phyloP scores from a whole-genome alignment of 192 early-diverging fungal genomes.

The Neocallimastix lanati region DNA sequence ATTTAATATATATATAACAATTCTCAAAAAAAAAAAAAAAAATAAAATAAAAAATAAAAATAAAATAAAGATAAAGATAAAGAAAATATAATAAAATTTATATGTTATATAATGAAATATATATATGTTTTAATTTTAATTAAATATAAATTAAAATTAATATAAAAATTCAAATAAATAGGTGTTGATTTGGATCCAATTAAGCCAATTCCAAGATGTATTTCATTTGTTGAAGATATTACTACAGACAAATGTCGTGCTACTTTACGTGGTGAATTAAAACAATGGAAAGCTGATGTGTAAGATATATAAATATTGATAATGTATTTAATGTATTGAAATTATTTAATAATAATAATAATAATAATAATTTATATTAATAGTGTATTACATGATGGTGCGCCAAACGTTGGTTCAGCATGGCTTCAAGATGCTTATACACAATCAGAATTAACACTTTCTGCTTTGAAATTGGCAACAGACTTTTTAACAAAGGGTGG shows the following conservation, averaged over 20 bases:
- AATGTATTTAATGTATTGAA: too few relatives aligned
- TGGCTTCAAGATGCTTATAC: slow-evolving; percentile 95
- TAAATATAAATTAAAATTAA: not conserved
- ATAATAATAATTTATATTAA: too few relatives aligned
- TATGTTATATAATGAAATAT: too few relatives aligned
- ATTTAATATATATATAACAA: too few relatives aligned
- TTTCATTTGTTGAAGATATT: slow-evolving; percentile 93
- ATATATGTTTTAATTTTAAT: too few relatives aligned
- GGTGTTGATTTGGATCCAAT: slow-evolving; percentile 87
- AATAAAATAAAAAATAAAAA: too few relatives aligned
- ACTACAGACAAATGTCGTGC: slow-evolving; percentile 81
- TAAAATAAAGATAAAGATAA: too few relatives aligned
- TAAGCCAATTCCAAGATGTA: slow-evolving; percentile 86
- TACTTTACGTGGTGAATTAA: slow-evolving; percentile 70
- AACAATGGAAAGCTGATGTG: slow-evolving; percentile 98
- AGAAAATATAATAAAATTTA: too few relatives aligned
- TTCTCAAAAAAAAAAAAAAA: too few relatives aligned
- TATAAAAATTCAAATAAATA: not conserved
- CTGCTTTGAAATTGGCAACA: slow-evolving; percentile 78
- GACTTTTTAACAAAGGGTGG: slow-evolving; percentile 85
- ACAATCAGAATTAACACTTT: slow-evolving; percentile 81
- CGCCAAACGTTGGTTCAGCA: slow-evolving; percentile 89
- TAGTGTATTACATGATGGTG: slow-evolving; percentile 92
- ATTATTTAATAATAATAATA: too few relatives aligned
- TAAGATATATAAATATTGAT: too few relatives aligned